Evolutionary conservation across 495 filamentous ascomycete species (phyloP).

Genomic region (Lophiostoma macrostomum): DNA sequence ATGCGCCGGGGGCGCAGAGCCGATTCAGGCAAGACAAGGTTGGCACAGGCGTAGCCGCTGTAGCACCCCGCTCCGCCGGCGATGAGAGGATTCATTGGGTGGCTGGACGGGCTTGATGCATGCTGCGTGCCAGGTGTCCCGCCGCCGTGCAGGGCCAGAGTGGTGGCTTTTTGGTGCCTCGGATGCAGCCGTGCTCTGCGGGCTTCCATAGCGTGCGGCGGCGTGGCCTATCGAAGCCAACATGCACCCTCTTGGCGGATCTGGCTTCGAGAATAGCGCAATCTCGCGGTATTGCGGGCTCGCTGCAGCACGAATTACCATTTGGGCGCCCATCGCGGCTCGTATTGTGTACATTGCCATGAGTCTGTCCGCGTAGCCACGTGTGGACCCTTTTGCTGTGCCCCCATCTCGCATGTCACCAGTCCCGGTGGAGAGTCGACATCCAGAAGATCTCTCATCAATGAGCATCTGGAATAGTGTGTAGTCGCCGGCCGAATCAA

Average conservation of each 20-base stretch:
- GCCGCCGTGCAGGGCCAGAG: slow-evolving; percentile 3
- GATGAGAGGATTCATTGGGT: neutral
- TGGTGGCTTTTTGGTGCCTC: neutral
- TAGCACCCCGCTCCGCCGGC: slow-evolving; percentile 1
- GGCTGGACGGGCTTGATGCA: slow-evolving; percentile 9
- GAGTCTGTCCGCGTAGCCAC: too few relatives aligned
- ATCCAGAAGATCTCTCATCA: too few relatives aligned
- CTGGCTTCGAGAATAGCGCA: slow-evolving; percentile 14
- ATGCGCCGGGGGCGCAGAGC: slow-evolving; percentile 28
- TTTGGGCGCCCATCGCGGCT: neutral
- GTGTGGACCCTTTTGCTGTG: too few relatives aligned
- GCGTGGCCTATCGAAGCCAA: neutral
- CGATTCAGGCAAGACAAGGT: neutral
- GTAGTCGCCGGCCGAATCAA: neutral
- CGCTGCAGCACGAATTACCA: neutral
- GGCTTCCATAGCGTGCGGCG: neutral
- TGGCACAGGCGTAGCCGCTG: slow-evolving; percentile 4
- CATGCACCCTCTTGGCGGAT: slow-evolving; percentile 12
- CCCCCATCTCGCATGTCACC: too few relatives aligned
- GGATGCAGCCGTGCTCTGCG: neutral
- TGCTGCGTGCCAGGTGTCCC: slow-evolving; percentile 18
- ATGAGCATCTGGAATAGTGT: too few relatives aligned
- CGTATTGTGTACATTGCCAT: too few relatives aligned
- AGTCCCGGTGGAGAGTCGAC: too few relatives aligned
- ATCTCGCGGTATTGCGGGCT: too few relatives aligned